phyloP scores from a whole-genome alignment of 2,329 filamentous ascomycete genomes.

The Diplodia intermedia region DNA sequence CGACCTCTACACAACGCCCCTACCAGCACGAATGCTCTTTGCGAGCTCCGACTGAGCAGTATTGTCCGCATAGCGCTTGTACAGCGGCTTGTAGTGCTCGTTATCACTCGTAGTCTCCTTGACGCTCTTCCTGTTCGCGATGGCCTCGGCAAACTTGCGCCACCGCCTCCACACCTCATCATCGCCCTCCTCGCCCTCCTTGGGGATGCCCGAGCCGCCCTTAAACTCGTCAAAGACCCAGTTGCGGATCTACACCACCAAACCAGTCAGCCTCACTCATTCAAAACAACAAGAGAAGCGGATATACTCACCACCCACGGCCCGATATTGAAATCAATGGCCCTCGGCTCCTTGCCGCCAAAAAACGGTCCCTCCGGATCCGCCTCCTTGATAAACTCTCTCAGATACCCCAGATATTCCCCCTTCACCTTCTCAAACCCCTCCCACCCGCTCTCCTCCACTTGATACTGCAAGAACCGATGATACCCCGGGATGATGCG shows the following conservation, averaged over 20 bases:
- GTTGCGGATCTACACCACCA: slow-evolving; percentile 52
- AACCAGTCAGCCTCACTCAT: neutral
- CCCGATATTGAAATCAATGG: slow-evolving; percentile 74
- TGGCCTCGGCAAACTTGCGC: slow-evolving; percentile 67
- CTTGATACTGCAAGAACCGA: slow-evolving; percentile 61
- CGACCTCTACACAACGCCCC: slow-evolving; percentile 63
- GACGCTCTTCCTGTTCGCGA: slow-evolving; percentile 67
- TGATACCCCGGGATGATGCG: slow-evolving; percentile 75
- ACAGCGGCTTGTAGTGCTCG: slow-evolving; percentile 72
- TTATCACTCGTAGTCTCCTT: slow-evolving; percentile 71
- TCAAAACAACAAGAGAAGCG: too few relatives aligned
- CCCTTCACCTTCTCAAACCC: slow-evolving; percentile 59
- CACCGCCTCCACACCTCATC: slow-evolving; percentile 69
- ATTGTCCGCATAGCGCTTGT: slow-evolving; percentile 60
- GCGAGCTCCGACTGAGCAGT: slow-evolving; percentile 56
- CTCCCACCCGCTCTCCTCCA: slow-evolving; percentile 39
- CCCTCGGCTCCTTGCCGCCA: slow-evolving; percentile 65
- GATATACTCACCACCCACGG: slow-evolving; percentile 67
- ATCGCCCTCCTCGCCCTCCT: slow-evolving; percentile 57
- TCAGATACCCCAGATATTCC: slow-evolving; percentile 66
- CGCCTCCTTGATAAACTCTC: slow-evolving; percentile 69
- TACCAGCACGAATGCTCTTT: slow-evolving; percentile 63
- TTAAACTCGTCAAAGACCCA: slow-evolving; percentile 82
- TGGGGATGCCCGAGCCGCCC: slow-evolving; percentile 59
- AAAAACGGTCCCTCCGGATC: slow-evolving; percentile 70